Base-by-base conservation (phyloP, 805 yeast species). In the Saccharomycopsis javanensis region DNA sequence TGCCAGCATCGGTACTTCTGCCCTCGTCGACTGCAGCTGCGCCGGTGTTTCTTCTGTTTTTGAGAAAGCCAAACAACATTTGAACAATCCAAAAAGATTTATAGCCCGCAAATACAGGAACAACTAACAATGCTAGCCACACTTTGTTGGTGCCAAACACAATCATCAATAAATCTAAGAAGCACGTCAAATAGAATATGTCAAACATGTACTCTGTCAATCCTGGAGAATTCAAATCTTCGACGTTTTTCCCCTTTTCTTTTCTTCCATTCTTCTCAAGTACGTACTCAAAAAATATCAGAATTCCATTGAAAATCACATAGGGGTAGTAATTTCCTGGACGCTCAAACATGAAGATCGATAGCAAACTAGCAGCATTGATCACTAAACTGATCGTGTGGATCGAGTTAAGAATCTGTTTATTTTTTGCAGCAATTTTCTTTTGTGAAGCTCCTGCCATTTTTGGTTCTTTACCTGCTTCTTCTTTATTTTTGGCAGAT, bases 141-240 rank as follows among this genome's bases (percentile, higher is more conserved):
- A 80, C 81, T 64, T 76, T 75, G 66, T 79, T 79, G 48, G 78
- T 66, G 5, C 90, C 90, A 37, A 79, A 64, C 0, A 79, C 23
- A 5, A 79, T 63, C 72, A 81, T 78, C 54, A 83, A 68, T 0
- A 83, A 56, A 61, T 82, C 81, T 61, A 81, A 72, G 20, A 78
- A 63, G 77, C 84, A 76, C 2, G 90, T 84, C 51, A 86, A 67
- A 65, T 86, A 86, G 59, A 86, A 71, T 11, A 85, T 67, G 65
- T 86, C 94, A 65, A 83, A 83, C 74, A 85, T 71, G 71, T 83
- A 85, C 68, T 86, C 92, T 38, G 83, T 83, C 45, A 86, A 72
- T 0, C 94, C 94, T 3, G 69, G 65, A 59, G 80, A 86, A 56
- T 69, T 69, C 58, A 86, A 74, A 64, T 86, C 87, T 31, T 76